A percentile compares a stretch with the other conserved stretches of the same genome.
Conservation (phyloP, 768 basidiomycete species). For the Phylloporus sp. region DNA sequence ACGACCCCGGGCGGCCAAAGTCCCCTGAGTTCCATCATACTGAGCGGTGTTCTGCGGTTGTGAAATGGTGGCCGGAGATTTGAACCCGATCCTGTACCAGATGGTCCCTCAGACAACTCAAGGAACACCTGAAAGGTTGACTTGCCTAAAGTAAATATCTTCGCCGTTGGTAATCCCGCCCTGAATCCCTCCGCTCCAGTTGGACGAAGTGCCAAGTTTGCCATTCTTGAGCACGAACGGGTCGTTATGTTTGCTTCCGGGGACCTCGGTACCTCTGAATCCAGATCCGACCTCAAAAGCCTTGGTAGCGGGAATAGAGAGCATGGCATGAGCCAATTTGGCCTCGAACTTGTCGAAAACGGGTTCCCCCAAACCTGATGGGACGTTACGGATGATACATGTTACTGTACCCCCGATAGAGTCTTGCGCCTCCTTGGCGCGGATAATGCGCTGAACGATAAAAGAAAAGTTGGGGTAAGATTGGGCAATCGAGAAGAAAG, state of each 20-base stretch:
- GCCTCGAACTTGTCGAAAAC: slow-evolving; percentile 99
- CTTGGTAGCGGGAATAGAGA: slow-evolving; percentile 98
- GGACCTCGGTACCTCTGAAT: slow-evolving; percentile 90
- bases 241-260: slow-evolving; percentile 93
- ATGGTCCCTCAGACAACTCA: slow-evolving; percentile 9
- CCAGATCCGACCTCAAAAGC: slow-evolving; percentile 98
- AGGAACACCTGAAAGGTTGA: neutral
- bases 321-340: slow-evolving; percentile 92
- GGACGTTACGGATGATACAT: slow-evolving; percentile 89
- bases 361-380: slow-evolving; percentile 92
- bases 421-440: slow-evolving; percentile 85
- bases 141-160: slow-evolving; percentile 93
- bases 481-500: slow-evolving; percentile 32
- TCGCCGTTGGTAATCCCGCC: slow-evolving; percentile 98
- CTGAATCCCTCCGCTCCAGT: slow-evolving; percentile 97
- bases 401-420: slow-evolving; percentile 98
- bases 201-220: slow-evolving; percentile 75
- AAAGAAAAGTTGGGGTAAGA: slow-evolving; percentile 9
- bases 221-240: slow-evolving; percentile 70
- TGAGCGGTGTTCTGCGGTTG: slow-evolving; percentile 86
- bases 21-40: slow-evolving; percentile 88
- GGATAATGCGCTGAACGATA: slow-evolving; percentile 72
- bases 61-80: slow-evolving; percentile 97
- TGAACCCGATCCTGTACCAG: slow-evolving; percentile 81
- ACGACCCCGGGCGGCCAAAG: slow-evolving; percentile 84